These are phyloP conservation scores for Backusella morwellensis DNA, from an alignment of 192 early-diverging fungal genomes.

Conservation along the genomic window DNA sequence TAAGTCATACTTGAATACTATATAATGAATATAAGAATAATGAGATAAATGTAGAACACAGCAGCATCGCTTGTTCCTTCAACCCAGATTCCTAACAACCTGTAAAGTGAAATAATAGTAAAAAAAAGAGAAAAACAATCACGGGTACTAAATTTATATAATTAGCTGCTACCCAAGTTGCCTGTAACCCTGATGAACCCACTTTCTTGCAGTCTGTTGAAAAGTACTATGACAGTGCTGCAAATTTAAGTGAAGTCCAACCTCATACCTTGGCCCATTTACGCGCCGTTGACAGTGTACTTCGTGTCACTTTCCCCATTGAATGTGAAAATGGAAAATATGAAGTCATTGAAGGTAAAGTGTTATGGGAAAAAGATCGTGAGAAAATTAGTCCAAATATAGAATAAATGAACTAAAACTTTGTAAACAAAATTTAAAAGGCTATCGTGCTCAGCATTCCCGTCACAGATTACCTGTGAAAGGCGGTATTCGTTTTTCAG, in stretches of 20 bases:
- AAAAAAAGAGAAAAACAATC: neutral
- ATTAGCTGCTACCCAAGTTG: constrained; percentile 47
- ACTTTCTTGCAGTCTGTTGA: constrained; percentile 70
- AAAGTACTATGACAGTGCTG: constrained; percentile 69
- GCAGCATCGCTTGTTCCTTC: neutral
- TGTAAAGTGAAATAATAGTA: neutral
- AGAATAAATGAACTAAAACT: neutral
- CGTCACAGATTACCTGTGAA: constrained; percentile 77
- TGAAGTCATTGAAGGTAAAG: constrained; percentile 58
- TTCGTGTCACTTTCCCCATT: constrained; percentile 78
- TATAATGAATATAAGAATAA: neutral
- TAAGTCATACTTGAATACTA: neutral
- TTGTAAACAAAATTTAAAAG: constrained; percentile 19
- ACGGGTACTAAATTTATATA: neutral
- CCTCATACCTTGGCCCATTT: constrained; percentile 63
- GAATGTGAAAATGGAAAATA: constrained; percentile 63
- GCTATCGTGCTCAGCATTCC: constrained; percentile 82
- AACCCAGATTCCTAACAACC: neutral
- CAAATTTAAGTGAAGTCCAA: constrained; percentile 58
- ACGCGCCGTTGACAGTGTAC: constrained; percentile 66
- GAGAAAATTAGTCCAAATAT: neutral
- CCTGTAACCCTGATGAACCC: constrained; percentile 67
- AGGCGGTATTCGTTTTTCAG: constrained; percentile 79
- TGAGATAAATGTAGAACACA: neutral
- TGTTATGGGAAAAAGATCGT: neutral